Evolutionary conservation across 768 basidiomycete genomes (phyloP), one percentile per base, ranked within the genome.

Genomic region (Clathrus columnatus): DNA sequence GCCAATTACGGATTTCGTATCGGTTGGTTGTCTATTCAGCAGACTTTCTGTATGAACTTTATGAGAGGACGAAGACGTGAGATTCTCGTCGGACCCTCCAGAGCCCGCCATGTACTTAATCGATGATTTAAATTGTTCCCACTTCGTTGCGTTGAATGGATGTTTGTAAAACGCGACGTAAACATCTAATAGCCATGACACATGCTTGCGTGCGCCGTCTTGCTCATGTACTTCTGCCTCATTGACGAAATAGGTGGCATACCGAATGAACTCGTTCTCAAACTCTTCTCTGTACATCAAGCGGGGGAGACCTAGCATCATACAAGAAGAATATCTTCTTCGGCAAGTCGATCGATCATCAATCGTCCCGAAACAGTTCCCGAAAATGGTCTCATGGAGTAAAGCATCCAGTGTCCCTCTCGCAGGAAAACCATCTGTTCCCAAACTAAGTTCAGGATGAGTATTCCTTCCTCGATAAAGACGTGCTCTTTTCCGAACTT

Each of bases 381-480:
- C 84, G 64, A 92, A 92, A 11, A 89, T 82, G 10, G 80, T 70
- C 68, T 92, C 91, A 62, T 94, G 91, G 0, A 85, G 70, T 5
- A 93, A 74, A 0, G 91, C 88, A 65, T 91, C 90, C 41, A 82
- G 77, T 0, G 81, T 83, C 11, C 89, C 90, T 48, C 79, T 82
- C 61, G 78, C 73, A 29, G 91, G 73, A 8, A 61, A 65, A 1
- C 59, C 67, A 54, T 73, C 69, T 29, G 56, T 63, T 50, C 67
- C 72, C 50, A 72, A 59, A n/a, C 78, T 69, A 21, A 90, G 67
- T 60, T 88, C 81, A 8, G 85, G 85, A 71, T 92, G 91, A 7
- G 80, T 82, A 51, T 72, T 73, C 56, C 85, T 73, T 14, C 89
- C 89, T 87, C 87, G 90, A 65, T 80, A 92, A 17, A 81, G 81